Base-by-base conservation (phyloP, 129 eudicot genomes). In the Glebionis coronaria region DNA sequence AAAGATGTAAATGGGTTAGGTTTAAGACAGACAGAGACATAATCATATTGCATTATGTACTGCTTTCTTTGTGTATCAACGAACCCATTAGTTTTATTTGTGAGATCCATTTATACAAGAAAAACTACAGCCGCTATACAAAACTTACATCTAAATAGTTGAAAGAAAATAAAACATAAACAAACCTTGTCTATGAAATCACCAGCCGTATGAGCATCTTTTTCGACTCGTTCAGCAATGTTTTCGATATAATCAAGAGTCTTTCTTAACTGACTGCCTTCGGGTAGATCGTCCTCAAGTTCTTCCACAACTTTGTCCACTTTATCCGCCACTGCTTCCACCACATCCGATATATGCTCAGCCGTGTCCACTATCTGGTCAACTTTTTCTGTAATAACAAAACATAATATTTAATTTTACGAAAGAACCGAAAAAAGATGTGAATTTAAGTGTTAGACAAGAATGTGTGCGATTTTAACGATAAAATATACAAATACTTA, bases 241-340 rank as follows among this genome's bases (percentile, higher is more conserved):
- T 68, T 11, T 69, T 85, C 91, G 61, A 82, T 77, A 4, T 35
- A 68, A 56, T 47, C 67, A 13, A 74, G 71, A 0, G 79, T 80
- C 53, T 62, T 67, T 44, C 65, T 82, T 40, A 85, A 56, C 12
- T 69, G 68, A 54, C 68, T 78, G 25, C 84, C 82, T 63, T 78
- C 84, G 0, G 90, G 87, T 18, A 85, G 72, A 21, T 77, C 73
- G 4, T 71, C 85, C 1, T 55, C 73, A 3, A 85, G 58, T 0
- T 79, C 91, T 64, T 85, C 87, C 12, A 71, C 82, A 65, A 82
- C 77, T 53, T 85, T 76, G 56, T 85, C 91, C 40, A 85, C 87
- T 60, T 74, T 68, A 27, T 79, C 83, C 4, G 87, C 87, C 61
- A 82, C 80, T 4, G 82, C 75, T 61, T 82, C 90, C 55, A 81